Evolutionary conservation across 495 filamentous ascomycete species (phyloP).

Genomic region (Daldinia childiae): DNA sequence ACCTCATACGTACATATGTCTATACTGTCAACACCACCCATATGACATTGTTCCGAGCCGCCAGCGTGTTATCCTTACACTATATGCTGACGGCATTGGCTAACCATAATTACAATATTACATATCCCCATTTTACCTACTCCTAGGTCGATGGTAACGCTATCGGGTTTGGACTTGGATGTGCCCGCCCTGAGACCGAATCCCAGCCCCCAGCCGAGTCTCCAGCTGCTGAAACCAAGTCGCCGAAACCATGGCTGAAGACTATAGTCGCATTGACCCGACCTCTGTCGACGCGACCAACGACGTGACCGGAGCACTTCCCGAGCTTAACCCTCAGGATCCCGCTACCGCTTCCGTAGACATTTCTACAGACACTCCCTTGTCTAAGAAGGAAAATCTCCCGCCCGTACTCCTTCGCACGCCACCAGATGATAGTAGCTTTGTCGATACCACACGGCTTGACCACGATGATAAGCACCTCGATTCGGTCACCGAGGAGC

Average conservation of each 20-base stretch:
- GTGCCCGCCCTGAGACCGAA: conserved; percentile 6
- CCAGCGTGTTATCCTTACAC: conserved; percentile 15
- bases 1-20: conserved; percentile 2
- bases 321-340: conserved; percentile 4
- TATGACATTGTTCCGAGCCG: conserved; percentile 37
- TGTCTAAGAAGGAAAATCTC: conserved; percentile 30
- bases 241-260: conserved; percentile 43
- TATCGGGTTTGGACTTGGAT: conserved; percentile 7
- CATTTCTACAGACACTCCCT: conserved; percentile 13
- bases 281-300: conserved; percentile 4
- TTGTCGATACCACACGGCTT: conserved; percentile 54
- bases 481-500: conserved; percentile 57
- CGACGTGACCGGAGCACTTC: conserved; percentile 13
- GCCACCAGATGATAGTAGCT: conserved; percentile 51
- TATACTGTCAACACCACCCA: conserved; percentile 15
- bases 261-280: conserved; percentile 34
- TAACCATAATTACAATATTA: conserved; percentile 25
- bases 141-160: conserved; percentile 30
- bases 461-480: conserved; percentile 48
- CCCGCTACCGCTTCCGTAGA: background rate
- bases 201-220: conserved; percentile 13
- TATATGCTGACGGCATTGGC: conserved; percentile 20
- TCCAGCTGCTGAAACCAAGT: conserved; percentile 12
- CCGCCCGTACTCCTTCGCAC: conserved; percentile 20
- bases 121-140: conserved; percentile 41